Base-by-base conservation (phyloP, 2,329 filamentous ascomycete genomes). In the Helotiales sp. region DNA sequence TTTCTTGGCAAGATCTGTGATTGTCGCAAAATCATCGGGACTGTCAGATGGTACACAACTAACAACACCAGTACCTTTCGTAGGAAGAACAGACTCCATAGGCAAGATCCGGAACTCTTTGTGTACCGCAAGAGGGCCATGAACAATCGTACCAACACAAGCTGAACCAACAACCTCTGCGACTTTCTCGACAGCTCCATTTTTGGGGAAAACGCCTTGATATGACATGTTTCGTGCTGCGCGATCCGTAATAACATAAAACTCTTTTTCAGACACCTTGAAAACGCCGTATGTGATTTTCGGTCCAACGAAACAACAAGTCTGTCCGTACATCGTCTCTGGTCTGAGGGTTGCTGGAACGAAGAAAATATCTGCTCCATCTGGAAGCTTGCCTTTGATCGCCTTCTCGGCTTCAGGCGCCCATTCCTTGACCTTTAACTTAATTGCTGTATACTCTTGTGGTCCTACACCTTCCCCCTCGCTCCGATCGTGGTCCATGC, bases 251-350 rank as follows among this genome's bases (percentile, higher is more conserved):
- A 92, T 82, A 59, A 98, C 81, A 70, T 87, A 95, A 76, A 91
- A 96, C 66, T 96, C 89, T 63, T 85, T 88, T 62, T 89, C 83
- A 22, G 82, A 83, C 55, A 86, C 84, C 74, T 91, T 90, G 81
- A 91, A 97, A 62, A 99, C 77, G 51, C 93, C 93, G 70, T 99
- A 99, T 44, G 81, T 85, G 69, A 98, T 89, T 71, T 89, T 90
- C 9, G 95, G 93, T 3, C 92, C 91, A 48, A 99, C 91, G 67
- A 98, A 99, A 73, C 93, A 96, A 77, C 91, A 96, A 3, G 87
- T 96, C 75, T 98, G 95, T 38, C 96, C 96, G 72, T 98, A 99
- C 93, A 99, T 98, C 33, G 95, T 99, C 80, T 99, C 95, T 2
- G 95, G 91, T 61, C 95, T 84, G 61, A 99, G 82, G 55, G 95